Evolutionary conservation across 1,139 yeast genomes (phyloP), one percentile per base, ranked within the genome.

Genomic region (Saccharomycopsis phalli): DNA sequence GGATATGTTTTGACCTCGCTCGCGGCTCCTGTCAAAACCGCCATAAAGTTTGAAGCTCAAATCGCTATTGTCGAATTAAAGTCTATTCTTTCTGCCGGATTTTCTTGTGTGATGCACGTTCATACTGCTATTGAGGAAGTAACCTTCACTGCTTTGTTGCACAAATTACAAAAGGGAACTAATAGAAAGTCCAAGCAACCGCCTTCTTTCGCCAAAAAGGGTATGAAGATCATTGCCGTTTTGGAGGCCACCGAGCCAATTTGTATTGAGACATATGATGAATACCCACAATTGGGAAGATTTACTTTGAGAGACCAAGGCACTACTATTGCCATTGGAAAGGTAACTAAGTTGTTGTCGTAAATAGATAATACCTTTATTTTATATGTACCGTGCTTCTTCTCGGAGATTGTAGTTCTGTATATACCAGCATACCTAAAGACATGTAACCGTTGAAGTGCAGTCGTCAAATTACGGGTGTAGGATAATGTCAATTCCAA

Each of bases 81-180:
- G 65, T 82, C 95, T 16, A 88, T 91, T 57, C 71, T 91, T 58
- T 84, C 98, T 8, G 79, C 93, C 41, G 99, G 99, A 48, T 91
- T 80, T 68, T 78, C 95, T 10, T 91, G 98, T 74, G 96, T 91
- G 46, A 88, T 91, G 96, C 98, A 91, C 59, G 81, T 91, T 56
- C 98, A 93, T 68, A 86, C 98, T 38, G 97, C 98, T 42, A 86
- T 91, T 56, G 97, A 91, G 65, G 98, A 91, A 65, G 95, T 91
- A 42, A 72, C 73, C 34, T 76, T 91, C 58, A 71, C 80, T 40
- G 79, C 80, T 57, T 74, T 91, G 61, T 71, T 88, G 59, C 97
- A 91, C 67, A 87, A 88, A 65, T 71, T 91, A 56, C 95, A 91
- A 62, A 88, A 82, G 69, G 96, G 96, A 49, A 88, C 98, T 44